Percentiles rank a stretch among this genome's conserved stretches.
phyloP scores from a whole-genome alignment of 1,284 basidiomycete species.

The Ceratobasidium sp. region DNA sequence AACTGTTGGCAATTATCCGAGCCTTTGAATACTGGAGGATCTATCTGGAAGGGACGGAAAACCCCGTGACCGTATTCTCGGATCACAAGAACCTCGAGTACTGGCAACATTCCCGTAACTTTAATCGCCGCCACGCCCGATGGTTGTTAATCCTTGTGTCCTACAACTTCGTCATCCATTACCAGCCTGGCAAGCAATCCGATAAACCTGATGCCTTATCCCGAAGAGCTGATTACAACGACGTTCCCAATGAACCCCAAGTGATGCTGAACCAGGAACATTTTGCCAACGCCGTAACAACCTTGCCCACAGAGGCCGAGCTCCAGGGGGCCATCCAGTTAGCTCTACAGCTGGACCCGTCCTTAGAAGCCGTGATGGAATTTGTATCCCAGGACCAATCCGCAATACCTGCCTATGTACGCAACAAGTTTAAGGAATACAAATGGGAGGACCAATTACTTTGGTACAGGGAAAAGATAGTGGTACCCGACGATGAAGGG shows the following conservation, averaged over 20 bases:
- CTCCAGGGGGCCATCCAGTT: no score
- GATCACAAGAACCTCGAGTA: constrained; percentile 9
- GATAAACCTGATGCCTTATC: constrained; percentile 50
- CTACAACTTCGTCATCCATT: neutral
- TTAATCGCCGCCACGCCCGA: constrained; percentile 43
- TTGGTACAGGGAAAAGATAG: constrained; percentile 3
- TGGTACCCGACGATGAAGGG: constrained; percentile 45
- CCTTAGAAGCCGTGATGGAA: no score
- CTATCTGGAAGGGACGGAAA: constrained; percentile 45
- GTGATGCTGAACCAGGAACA: no score
- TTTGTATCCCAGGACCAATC: no score
- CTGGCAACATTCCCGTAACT: constrained; percentile 49
- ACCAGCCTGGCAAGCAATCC: constrained; percentile 21
- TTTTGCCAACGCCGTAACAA: no score
- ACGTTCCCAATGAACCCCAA: neutral
- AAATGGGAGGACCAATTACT: constrained; percentile 20
- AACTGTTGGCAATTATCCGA: constrained; percentile 42
- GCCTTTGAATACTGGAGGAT: constrained; percentile 48
- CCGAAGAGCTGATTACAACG: constrained; percentile 43
- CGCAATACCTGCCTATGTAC: neutral
- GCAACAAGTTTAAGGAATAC: neutral
- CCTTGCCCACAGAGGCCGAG: no score
- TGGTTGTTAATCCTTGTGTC: neutral
- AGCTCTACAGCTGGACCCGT: no score
- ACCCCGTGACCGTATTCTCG: constrained; percentile 23